Evolutionary conservation across 2,329 filamentous ascomycete species (phyloP).

Genomic region (Cercospora zeae-maydis): DNA sequence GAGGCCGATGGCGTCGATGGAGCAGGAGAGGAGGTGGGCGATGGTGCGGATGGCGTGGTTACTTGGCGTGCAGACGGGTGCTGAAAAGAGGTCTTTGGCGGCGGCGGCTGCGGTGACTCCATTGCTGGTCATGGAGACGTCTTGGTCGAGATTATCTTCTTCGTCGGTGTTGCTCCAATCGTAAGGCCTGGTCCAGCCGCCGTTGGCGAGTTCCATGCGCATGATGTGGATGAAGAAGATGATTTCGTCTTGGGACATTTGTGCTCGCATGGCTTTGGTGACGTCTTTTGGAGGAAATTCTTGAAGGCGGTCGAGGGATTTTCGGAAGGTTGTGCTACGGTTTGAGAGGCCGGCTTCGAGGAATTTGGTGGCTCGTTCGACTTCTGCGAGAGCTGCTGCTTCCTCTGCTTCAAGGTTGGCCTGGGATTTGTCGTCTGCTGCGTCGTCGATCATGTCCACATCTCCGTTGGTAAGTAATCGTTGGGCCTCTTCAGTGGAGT

Average conservation of each 20-base stretch:
- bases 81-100: constrained; percentile 39
- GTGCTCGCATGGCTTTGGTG: constrained; percentile 57
- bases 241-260: constrained; percentile 62
- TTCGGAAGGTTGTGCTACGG: constrained; percentile 61
- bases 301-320: constrained; percentile 67
- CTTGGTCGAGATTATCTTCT: constrained; percentile 43
- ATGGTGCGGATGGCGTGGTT: constrained; percentile 69
- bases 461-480: constrained; percentile 45
- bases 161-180: constrained; percentile 51
- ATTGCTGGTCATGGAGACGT: constrained; percentile 61
- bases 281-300: constrained; percentile 60
- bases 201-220: constrained; percentile 67
- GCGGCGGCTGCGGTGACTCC: background rate
- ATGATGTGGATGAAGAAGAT: constrained; percentile 69
- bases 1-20: constrained; percentile 70
- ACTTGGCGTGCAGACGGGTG: constrained; percentile 45
- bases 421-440: constrained; percentile 19
- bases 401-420: constrained; percentile 39
- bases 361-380: constrained; percentile 65
- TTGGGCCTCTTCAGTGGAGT: constrained; percentile 16
- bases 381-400: constrained; percentile 49
- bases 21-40: constrained; percentile 66
- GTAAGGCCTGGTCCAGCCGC: constrained; percentile 72
- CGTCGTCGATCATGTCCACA: constrained; percentile 33
- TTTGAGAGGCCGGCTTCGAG: constrained; percentile 61